Evolutionary conservation across 176 grass and related monocot species (phyloP).

Genomic region (Cenchrus purpureus): DNA sequence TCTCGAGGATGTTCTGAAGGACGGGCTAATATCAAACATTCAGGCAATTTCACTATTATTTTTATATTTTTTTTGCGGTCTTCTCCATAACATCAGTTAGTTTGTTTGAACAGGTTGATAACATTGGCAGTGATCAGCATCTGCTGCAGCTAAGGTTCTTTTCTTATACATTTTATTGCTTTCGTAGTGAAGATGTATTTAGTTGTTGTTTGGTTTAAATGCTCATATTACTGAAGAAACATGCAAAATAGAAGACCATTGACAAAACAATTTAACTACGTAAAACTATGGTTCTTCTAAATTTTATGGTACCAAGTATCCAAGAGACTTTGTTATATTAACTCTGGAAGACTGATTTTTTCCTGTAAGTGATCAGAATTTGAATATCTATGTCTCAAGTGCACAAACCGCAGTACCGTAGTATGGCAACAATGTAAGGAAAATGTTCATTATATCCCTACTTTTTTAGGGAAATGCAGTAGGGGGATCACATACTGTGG

Average conservation of each 20-base stretch:
- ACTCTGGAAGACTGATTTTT: neutral
- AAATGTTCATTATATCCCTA: conserved; percentile 6
- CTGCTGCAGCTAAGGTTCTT: conserved; percentile 84
- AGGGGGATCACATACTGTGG: neutral
- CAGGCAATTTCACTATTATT: conserved; percentile 46
- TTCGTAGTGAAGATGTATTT: conserved; percentile 5
- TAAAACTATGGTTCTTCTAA: conserved; percentile 18
- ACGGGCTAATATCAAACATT: conserved; percentile 76
- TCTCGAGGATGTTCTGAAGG: conserved; percentile 86
- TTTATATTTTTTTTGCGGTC: conserved; percentile 28
- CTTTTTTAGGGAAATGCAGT: neutral
- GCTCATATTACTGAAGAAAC: conserved; percentile 7
- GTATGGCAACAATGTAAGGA: neutral
- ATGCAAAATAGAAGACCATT: conserved; percentile 21
- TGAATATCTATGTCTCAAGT: neutral
- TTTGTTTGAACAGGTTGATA: conserved; percentile 60
- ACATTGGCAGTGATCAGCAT: conserved; percentile 80
- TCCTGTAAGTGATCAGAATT: conserved; percentile 25
- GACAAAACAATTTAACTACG: neutral
- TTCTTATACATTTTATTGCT: conserved; percentile 25
- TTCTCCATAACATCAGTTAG: conserved; percentile 21
- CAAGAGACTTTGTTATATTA: neutral
- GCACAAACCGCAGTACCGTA: neutral
- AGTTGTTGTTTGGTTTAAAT: conserved; percentile 10
- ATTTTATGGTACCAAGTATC: neutral